phyloP scores from a whole-genome alignment of 164 flowering plant species.

The Saururus chinensis region DNA sequence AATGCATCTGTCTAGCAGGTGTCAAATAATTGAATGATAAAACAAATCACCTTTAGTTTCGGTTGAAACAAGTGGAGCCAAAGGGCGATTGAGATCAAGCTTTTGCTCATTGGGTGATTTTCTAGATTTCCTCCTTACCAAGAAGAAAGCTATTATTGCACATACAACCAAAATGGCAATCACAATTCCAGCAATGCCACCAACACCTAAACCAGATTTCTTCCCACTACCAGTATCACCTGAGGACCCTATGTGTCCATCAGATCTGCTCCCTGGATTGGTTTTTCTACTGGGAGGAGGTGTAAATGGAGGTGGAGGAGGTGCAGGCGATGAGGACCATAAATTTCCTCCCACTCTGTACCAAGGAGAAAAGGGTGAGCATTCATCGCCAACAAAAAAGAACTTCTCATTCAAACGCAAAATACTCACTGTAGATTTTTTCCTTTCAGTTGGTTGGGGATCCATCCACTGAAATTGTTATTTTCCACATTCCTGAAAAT shows the following conservation, averaged over 20 bases:
- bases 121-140: conserved; percentile 57
- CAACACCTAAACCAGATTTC: conserved; percentile 73
- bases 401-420: not conserved
- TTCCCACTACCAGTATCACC: conserved; percentile 16
- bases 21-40: not conserved
- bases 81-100: conserved; percentile 48
- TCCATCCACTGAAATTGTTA: conserved; percentile 79
- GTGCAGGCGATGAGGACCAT: conserved; percentile 69
- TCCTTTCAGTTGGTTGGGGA: conserved; percentile 54
- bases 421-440: conserved; percentile 62
- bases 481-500: conserved; percentile 59
- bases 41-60: conserved; percentile 53
- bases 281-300: conserved; percentile 28
- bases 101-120: conserved; percentile 55
- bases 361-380: conserved; percentile 7
- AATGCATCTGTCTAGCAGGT: not conserved
- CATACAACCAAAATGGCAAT: conserved; percentile 68
- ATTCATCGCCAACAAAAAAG: not conserved
- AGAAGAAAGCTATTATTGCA: conserved; percentile 62
- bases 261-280: conserved; percentile 29
- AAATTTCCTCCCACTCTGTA: conserved; percentile 59
- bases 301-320: conserved; percentile 90
- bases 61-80: conserved; percentile 48
- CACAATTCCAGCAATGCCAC: conserved; percentile 76
- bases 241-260: conserved; percentile 25